Base-by-base conservation (phyloP, 495 filamentous ascomycete species). In the Tuber umbilicatum region DNA sequence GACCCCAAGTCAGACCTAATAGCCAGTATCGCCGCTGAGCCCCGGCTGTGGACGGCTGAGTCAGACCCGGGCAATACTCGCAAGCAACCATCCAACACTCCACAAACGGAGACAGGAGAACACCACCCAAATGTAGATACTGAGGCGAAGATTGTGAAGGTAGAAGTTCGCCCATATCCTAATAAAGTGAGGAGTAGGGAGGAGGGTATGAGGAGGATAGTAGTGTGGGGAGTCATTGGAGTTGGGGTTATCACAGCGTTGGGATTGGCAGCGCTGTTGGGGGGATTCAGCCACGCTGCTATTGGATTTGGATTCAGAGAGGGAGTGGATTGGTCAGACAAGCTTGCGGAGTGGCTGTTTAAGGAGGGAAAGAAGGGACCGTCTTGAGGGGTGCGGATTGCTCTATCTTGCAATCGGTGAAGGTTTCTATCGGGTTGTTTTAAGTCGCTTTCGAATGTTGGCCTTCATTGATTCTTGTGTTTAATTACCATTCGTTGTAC, bases 281-380 rank as follows among this genome's bases (percentile, higher is more conserved):
- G 77, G n/a, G 75, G 77, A 3, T 50, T 39, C 38, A 67, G 69
- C 27, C 23, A 76, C 35, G 2, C 73, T 37, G 75, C 55, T 43
- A 78, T 43, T 31, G 75, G 69, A 19, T 39, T 70, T n/a, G 47
- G 68, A 7, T 12, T 27, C 3, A 31, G n/a, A 7, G n/a, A 60
- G 50, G 50, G n/a, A 23, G n/a, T 31, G 50, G n/a, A 2, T 31
- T 60, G 50, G 50, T 31, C 9, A 5, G 75, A 74, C 47, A 72
- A 27, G 64, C 16, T 79, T 23, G 77, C 77, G 27, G 75, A 68
- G 72, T 78, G 72, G 75, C 35, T 79, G 14, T 74, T 79, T 41
- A 74, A 43, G 27, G 77, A 79, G 37, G 77, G 77, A 43, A 79
- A 73, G 39, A 60, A 60, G n/a, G 50, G 50, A 10, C 16, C 50